Conservation (phyloP, 345 rosid species). For the Rubroshorea leprosula region DNA sequence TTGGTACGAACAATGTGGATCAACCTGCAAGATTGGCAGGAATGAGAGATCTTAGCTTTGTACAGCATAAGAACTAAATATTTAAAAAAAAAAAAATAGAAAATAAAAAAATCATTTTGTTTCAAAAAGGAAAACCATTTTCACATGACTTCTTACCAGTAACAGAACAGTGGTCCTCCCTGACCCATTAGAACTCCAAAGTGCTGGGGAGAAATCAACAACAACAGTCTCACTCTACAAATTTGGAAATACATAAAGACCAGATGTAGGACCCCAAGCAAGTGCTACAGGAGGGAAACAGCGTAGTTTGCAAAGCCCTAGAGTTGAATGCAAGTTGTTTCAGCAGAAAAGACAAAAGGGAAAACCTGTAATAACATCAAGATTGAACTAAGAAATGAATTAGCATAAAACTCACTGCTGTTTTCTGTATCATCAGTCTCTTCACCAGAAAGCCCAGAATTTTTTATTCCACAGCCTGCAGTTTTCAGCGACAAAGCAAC, state of each 20-base stretch:
- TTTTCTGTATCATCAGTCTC: slow-evolving; percentile 65
- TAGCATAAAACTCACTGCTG: slow-evolving; percentile 42
- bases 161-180: slow-evolving; percentile 71
- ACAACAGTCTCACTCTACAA: slow-evolving; percentile 54
- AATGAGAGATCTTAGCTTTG: slow-evolving; percentile 8
- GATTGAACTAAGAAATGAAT: background rate
- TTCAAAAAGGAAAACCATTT: slow-evolving; percentile 5
- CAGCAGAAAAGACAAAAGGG: slow-evolving; percentile 10
- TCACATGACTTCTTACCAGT: slow-evolving; percentile 44
- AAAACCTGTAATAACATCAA: slow-evolving; percentile 3
- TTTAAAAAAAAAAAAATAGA: slow-evolving; percentile 6
- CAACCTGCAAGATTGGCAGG: slow-evolving; percentile 57
- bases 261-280: slow-evolving; percentile 92
- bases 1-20: slow-evolving; percentile 92
- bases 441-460: slow-evolving; percentile 62
- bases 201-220: slow-evolving; percentile 83
- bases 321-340: slow-evolving; percentile 19
- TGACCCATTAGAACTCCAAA: slow-evolving; percentile 61
- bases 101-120: slow-evolving; percentile 2
- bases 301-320: slow-evolving; percentile 94
- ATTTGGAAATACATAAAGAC: slow-evolving; percentile 74
- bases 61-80: too few species aligned
- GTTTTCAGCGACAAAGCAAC: slow-evolving; percentile 62
- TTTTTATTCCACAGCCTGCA: slow-evolving; percentile 82
- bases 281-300: slow-evolving; percentile 98